These are phyloP conservation scores for Botrytis fragariae DNA, from an alignment of 2,329 filamentous ascomycete species.

Conservation along the genomic window DNA sequence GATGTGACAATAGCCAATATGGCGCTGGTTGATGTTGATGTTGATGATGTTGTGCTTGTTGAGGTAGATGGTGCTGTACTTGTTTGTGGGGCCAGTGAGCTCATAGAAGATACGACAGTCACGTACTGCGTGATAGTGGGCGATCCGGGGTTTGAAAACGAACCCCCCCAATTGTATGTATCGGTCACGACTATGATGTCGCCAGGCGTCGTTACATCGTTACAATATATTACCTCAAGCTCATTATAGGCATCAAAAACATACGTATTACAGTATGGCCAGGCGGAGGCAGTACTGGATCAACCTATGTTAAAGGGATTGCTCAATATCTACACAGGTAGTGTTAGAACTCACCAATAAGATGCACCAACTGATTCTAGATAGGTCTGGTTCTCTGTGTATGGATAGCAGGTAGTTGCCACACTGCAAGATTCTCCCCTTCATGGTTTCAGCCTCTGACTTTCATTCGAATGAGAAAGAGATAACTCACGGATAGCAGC, in stretches of 20 bases:
- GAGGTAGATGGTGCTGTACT: background rate
- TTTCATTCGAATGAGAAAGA: background rate
- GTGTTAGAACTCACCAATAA: background rate
- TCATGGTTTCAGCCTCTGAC: background rate
- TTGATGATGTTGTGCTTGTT: background rate
- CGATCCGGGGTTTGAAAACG: background rate
- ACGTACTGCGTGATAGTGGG: background rate
- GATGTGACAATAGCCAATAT: background rate
- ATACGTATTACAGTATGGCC: background rate
- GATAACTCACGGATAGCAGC: background rate
- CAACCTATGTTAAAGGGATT: background rate
- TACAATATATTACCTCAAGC: background rate
- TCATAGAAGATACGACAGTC: background rate
- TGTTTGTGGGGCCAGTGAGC: background rate
- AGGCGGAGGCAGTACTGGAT: background rate
- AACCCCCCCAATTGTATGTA: background rate
- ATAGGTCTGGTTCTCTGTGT: background rate
- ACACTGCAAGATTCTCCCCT: background rate
- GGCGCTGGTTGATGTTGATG: background rate
- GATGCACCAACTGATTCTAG: background rate
- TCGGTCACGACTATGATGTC: background rate
- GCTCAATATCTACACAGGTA: background rate
- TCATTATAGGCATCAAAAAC: background rate
- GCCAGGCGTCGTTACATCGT: background rate
- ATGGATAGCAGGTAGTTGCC: background rate